Evolutionary conservation across 2,329 filamentous ascomycete species (phyloP), one percentile per base, ranked within the genome.

Genomic region (Graphilbum fragrans): DNA sequence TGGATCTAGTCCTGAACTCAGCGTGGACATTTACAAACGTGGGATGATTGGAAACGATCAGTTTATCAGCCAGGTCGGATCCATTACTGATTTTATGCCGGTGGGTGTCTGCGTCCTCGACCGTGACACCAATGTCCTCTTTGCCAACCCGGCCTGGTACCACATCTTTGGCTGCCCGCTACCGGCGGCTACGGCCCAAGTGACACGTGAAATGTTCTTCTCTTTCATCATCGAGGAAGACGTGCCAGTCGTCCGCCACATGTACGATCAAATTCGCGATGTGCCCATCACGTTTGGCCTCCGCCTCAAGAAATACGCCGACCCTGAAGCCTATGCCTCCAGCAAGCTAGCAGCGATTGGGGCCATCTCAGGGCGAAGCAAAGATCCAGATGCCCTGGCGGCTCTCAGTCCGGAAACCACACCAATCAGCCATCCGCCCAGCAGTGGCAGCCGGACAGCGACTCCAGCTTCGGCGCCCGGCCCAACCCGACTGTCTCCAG

Each of bases 41-140:
- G 23, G 23, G 7, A 27, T 12, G 23, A 17, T 11, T 19, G 19
- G 11, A 22, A 11, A 46, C 27, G n/a, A 17, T 9, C 34, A 69
- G 44, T 67, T 71, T 35, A 74, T 81, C 42, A 73, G 74, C 25
- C 74, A 77, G 41, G 85, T 86, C 49, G 77, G 77, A 8, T 67
- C 75, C 5, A 80, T 86, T 58, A 77, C 81, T 2, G 80, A 85
- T 50, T 79, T 85, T 39, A 77, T 82, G 2, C 82, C 82, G 0
- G 77, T 84, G 1, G 82, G 82, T 17, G 79, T 86, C 60, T 83
- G 80, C 52, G 82, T 86, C 44, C 74, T 78, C 11, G 73, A 82
- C 52, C 65, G 69, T 2, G 63, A 70, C 38, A 82, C 81, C 12
- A 70, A 72, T 32, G 72, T 86, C 43, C 74, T 70, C 1, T 86